A percentile compares a stretch with the other conserved stretches of the same genome.
Conservation (phyloP, 1,139 yeast genomes). For the Suhomyces guaymorum region DNA sequence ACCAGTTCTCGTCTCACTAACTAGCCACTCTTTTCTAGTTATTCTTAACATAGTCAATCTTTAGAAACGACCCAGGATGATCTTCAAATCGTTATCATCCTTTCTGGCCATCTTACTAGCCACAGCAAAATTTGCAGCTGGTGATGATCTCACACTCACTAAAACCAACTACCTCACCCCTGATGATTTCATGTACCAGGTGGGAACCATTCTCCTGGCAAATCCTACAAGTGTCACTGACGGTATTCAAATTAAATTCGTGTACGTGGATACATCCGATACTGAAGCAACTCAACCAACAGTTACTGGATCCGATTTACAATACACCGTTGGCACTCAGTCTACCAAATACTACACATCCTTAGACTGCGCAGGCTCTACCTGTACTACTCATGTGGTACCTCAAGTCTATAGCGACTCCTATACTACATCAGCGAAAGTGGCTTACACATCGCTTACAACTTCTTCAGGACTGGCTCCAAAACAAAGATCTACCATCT, state of each 20-base stretch:
- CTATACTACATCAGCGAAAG: slow-evolving; percentile 17
- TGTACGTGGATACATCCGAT: slow-evolving; percentile 23
- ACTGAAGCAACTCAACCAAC: slow-evolving; percentile 4
- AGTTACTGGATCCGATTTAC: slow-evolving; percentile 12
- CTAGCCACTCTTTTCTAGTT: background rate
- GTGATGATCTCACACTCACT: slow-evolving; percentile 27
- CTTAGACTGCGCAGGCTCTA: slow-evolving; percentile 8
- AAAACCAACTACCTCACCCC: slow-evolving; percentile 35
- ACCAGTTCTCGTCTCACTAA: too few species aligned
- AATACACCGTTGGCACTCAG: slow-evolving; percentile 21
- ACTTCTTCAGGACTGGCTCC: slow-evolving; percentile 13
- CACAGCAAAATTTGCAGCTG: slow-evolving; percentile 11
- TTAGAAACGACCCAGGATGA: slow-evolving; percentile 9
- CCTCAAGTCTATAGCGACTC: slow-evolving; percentile 16
- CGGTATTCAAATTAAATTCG: slow-evolving; percentile 38
- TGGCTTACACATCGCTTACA: slow-evolving; percentile 19
- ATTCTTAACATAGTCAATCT: background rate
- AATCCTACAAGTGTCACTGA: slow-evolving; percentile 25
- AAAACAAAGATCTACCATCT: slow-evolving; percentile 13
- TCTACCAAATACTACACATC: slow-evolving; percentile 11
- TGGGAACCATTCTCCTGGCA: slow-evolving; percentile 24
- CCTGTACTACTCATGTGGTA: slow-evolving; percentile 16
- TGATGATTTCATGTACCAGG: slow-evolving; percentile 26
- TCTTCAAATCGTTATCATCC: slow-evolving; percentile 16
- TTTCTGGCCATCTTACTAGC: slow-evolving; percentile 16